Percentiles rank a stretch among this genome's conserved stretches.
Evolutionary conservation across 1,139 yeast genomes (phyloP).

Genomic region (Eremothecium gossypii): DNA sequence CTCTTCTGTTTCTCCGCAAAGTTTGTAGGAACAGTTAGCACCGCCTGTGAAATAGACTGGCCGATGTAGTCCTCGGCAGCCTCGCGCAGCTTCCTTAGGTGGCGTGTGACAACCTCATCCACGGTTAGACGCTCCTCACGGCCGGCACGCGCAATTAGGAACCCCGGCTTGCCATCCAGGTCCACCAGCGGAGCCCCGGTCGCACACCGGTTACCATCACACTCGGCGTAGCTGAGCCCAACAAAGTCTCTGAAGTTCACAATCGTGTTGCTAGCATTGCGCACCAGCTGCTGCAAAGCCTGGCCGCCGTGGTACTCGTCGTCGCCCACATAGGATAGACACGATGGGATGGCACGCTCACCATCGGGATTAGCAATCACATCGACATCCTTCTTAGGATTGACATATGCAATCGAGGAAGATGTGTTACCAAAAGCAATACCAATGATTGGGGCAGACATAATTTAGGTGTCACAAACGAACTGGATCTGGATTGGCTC

Average conservation of each 20-base stretch:
- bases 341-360: slow-evolving; percentile 93
- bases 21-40: slow-evolving; percentile 85
- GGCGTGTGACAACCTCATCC: slow-evolving; percentile 76
- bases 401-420: slow-evolving; percentile 81
- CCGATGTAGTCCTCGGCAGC: slow-evolving; percentile 96
- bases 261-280: slow-evolving; percentile 83
- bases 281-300: slow-evolving; percentile 83
- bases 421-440: slow-evolving; percentile 94
- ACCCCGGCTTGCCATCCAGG: slow-evolving; percentile 61
- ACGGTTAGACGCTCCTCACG: slow-evolving; percentile 48
- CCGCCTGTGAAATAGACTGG: slow-evolving; percentile 68
- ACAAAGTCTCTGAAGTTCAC: slow-evolving; percentile 89
- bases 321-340: slow-evolving; percentile 80
- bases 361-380: slow-evolving; percentile 99
- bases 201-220: slow-evolving; percentile 37
- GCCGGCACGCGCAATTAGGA: slow-evolving; percentile 42
- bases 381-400: slow-evolving; percentile 79
- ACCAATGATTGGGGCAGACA: slow-evolving; percentile 68
- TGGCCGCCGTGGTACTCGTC: slow-evolving; percentile 98
- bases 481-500: too few relatives aligned
- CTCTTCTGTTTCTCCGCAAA: slow-evolving; percentile 66
- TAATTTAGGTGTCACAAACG: slow-evolving; percentile 7
- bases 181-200: slow-evolving; percentile 57
- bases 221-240: slow-evolving; percentile 63
- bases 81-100: slow-evolving; percentile 65